phyloP scores from a whole-genome alignment of 345 rosid genomes.

The Psidium guajava region DNA sequence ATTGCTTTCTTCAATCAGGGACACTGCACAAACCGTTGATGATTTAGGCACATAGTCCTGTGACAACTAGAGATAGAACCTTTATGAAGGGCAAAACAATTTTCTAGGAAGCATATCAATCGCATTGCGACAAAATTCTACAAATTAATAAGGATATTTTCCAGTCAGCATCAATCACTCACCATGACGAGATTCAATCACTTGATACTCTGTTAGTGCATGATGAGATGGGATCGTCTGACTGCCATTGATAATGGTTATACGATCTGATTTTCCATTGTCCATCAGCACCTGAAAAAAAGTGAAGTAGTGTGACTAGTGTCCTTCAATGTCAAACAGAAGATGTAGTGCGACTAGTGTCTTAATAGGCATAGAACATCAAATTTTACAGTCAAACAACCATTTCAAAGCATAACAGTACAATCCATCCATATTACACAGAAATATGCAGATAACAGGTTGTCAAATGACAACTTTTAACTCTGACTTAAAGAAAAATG shows the following conservation, averaged over 20 bases:
- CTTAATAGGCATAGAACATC: background rate
- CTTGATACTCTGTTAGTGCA: slow-evolving; percentile 76
- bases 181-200: slow-evolving; percentile 63
- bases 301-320: background rate
- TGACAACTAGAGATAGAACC: background rate
- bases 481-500: too few relatives aligned
- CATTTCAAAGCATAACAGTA: background rate
- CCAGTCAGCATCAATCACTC: slow-evolving; percentile 6
- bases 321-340: background rate
- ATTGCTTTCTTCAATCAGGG: background rate
- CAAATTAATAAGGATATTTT: background rate
- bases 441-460: background rate
- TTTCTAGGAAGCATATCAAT: background rate
- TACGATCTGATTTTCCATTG: slow-evolving; percentile 86
- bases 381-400: background rate
- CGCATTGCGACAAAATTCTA: background rate
- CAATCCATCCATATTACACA: background rate
- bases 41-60: background rate
- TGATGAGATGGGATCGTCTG: slow-evolving; percentile 48
- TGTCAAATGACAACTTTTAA: background rate
- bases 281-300: slow-evolving; percentile 58
- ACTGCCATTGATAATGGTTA: slow-evolving; percentile 42
- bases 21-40: background rate
- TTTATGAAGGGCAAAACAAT: background rate
- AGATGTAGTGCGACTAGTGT: background rate